Evolutionary conservation across 352 stramenopile species (phyloP), one percentile per base, ranked within the genome.

Genomic region (Phytophthora syringae): DNA sequence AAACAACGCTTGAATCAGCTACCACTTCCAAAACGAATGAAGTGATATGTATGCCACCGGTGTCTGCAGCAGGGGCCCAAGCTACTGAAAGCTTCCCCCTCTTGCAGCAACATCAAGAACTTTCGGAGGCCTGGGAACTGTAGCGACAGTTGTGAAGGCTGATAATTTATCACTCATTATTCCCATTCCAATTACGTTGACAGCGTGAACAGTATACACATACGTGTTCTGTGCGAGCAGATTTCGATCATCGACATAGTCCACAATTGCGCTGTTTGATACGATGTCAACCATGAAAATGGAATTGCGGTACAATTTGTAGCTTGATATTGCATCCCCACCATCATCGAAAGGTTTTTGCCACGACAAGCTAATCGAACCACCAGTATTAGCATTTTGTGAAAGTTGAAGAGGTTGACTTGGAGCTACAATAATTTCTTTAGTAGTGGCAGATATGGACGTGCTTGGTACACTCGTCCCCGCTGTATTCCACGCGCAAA

Each of bases 291-390:
- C 34, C 11, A 74, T 51, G 22, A 53, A 64, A n/a, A 48, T 28
- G 1, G 56, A 47, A 10, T 82, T 52, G 20, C 80, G 71, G 20
- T 78, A 79, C 7, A 89, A 34, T 27, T 76, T 77, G 37, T 88
- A 91, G 0, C 58, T 57, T 3, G 57, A 55, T n/a, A 85, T 25
- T 5, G 21, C 24, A 6, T 76, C 76, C 6, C 82, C 82, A 16
- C 82, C 82, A 21, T 32, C 71, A 25, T 90, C 82, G 2, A 84
- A 22, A 1, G 82, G 82, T 15, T 53, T 42, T 16, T 47, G 59
- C 82, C 82, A 91, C 12, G 20, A 30, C 0, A 88, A n/a, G 5
- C 21, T 16, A n/a, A 91, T 82, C 3, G 69, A 80, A 10, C 80
- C 80, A 13, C 82, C 80, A 0, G 67, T 76, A 0, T 43, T 40